Conservation (phyloP, 1,139 yeast species). For the Nakaseomyces kungkrabaensis region DNA sequence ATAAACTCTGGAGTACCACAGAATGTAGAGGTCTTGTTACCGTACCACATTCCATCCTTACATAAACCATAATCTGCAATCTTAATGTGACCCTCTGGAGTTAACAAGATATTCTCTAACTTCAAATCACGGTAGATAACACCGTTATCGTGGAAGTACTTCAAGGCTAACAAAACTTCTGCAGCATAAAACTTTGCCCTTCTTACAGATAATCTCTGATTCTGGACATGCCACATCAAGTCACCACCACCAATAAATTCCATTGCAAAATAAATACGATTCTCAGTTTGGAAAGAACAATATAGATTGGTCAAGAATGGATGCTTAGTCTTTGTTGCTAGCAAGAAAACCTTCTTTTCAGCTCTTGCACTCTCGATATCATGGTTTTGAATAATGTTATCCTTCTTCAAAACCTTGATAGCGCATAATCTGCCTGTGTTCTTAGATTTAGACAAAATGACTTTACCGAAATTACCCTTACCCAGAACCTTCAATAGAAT, state of each 20-base stretch:
- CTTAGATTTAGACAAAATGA: constrained; percentile 89
- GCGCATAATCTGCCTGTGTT: constrained; percentile 71
- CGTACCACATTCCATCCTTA: constrained; percentile 90
- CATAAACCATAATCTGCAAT: constrained; percentile 96
- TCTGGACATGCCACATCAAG: constrained; percentile 98
- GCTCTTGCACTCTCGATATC: constrained; percentile 93
- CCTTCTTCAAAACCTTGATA: constrained; percentile 89
- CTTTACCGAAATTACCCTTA: constrained; percentile 96
- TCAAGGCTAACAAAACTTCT: constrained; percentile 81
- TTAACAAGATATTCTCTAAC: constrained; percentile 81
- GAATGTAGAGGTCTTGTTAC: constrained; percentile 86
- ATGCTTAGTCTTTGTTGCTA: constrained; percentile 84
- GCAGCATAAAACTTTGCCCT: constrained; percentile 97
- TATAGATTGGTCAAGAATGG: constrained; percentile 87
- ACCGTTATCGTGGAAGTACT: constrained; percentile 91
- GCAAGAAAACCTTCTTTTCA: constrained; percentile 82
- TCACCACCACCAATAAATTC: constrained; percentile 97
- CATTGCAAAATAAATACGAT: constrained; percentile 95
- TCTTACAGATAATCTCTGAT: constrained; percentile 75
- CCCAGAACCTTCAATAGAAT: constrained; percentile 90
- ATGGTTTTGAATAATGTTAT: constrained; percentile 86
- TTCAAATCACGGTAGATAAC: constrained; percentile 94
- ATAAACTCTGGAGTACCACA: constrained; percentile 99
- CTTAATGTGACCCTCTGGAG: constrained; percentile 90
- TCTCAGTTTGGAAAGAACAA: constrained; percentile 96